Evolutionary conservation across 257 asterid genomes (phyloP), one percentile per base, ranked within the genome.

Genomic region (Schizonepeta tenuifolia): DNA sequence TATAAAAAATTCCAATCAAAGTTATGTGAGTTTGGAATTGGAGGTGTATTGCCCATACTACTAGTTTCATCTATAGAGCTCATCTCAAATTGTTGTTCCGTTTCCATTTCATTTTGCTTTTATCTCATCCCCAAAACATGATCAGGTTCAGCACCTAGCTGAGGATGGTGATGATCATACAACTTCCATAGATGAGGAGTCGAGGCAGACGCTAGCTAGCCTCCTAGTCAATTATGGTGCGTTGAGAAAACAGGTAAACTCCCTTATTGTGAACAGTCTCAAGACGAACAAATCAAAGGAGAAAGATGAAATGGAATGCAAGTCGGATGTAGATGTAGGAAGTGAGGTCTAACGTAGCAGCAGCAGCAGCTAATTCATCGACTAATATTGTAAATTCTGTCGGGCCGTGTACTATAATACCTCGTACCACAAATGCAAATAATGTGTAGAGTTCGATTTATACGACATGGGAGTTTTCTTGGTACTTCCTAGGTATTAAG

Each of bases 191-290:
- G 80, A 83, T 40, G 86, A 84, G 68, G 87, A 79, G 85, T 74
- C 86, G 85, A 90, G 70, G 82, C 83, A 81, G 83, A 71, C 78
- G 75, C 77, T 92, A 57, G 64, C 14, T 60, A 78, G 88, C 24
- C 65, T 87, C 70, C 80, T 92, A 72, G 83, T 80, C 1, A 89
- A 85, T 70, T 90, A 86, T 67, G 96, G 92, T 73, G 77, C 75
- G 46, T 72, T 92, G 85, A 80, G 92, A 78, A 95, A 95, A 77
- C 90, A 85, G 89, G 82, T 92, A 77, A 92, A 86, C 75, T 78
- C 90, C 13, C 79, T 87, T 72, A 73, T 75, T 33, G 84, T 78
- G 26, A 67, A 75, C 70, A 85, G 86, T 78, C 73, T 86, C 28
- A 78, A 83, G 69, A 55, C 55, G 82, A 78, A 85, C 50, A 67